Percentiles rank a stretch among this genome's conserved stretches.
phyloP scores from a whole-genome alignment of 2,329 filamentous ascomycete species.

The Curvularia hawaiiensis region DNA sequence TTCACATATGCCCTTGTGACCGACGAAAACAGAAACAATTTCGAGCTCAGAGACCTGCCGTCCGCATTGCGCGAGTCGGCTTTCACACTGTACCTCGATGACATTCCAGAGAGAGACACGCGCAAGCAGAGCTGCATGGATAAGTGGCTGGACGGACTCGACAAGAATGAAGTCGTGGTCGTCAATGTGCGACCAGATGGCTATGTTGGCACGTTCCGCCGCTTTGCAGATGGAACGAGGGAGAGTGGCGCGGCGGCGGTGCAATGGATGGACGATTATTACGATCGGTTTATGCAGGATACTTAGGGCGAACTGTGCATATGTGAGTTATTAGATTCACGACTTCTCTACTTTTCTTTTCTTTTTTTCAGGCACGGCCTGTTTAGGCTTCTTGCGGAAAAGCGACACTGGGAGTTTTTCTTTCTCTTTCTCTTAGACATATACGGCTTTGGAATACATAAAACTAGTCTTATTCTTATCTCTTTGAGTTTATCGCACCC shows the following conservation, averaged over 20 bases:
- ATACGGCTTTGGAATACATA: background rate
- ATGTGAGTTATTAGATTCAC: background rate
- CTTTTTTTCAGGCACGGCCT: no score
- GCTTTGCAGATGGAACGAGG: conserved; percentile 42
- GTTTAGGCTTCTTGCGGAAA: background rate
- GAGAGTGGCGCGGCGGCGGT: conserved; percentile 45
- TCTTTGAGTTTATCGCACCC: background rate
- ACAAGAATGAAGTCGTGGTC: conserved; percentile 63
- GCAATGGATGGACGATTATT: conserved; percentile 59
- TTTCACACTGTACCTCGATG: conserved; percentile 76
- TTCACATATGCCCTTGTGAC: conserved; percentile 71
- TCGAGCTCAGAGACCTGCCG: conserved; percentile 71
- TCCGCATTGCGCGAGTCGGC: conserved; percentile 65
- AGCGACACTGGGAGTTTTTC: background rate
- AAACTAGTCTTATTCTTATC: background rate
- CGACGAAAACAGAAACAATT: conserved; percentile 63
- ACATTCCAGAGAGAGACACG: conserved; percentile 63
- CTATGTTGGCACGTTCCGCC: conserved; percentile 69
- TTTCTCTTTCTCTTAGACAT: background rate
- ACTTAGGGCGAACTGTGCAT: conserved; percentile 10
- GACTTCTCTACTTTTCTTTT: background rate
- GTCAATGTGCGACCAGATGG: conserved; percentile 75
- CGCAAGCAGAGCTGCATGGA: conserved; percentile 61
- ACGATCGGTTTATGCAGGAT: conserved; percentile 52
- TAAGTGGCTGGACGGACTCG: conserved; percentile 70